Conservation (phyloP, 1,284 basidiomycete genomes). For the Sporisorium sorghi region DNA sequence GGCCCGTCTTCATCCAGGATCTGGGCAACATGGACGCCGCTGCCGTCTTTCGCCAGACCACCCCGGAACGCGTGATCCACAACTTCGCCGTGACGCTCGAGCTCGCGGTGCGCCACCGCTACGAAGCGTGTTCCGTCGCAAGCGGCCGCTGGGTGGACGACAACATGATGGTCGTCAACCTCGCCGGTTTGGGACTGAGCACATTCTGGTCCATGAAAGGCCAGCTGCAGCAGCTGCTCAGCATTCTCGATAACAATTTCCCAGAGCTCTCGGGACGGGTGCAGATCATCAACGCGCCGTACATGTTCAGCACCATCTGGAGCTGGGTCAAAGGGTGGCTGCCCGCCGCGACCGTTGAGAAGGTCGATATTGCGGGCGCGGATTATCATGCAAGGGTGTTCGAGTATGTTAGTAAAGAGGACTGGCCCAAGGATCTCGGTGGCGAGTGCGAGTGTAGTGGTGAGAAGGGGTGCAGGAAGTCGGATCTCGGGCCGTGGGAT, state of each 20-base stretch:
- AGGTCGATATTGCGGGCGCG: constrained; percentile 63
- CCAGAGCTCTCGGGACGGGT: constrained; percentile 65
- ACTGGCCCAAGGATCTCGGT: constrained; percentile 61
- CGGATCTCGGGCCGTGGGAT: constrained; percentile 62
- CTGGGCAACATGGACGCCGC: constrained; percentile 57
- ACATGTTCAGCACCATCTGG: constrained; percentile 65
- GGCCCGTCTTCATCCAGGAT: constrained; percentile 68
- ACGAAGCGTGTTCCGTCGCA: constrained; percentile 52
- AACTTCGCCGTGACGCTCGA: constrained; percentile 67
- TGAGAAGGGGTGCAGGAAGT: constrained; percentile 42
- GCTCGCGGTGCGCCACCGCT: constrained; percentile 59
- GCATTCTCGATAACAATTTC: constrained; percentile 64
- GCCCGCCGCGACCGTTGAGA: constrained; percentile 61
- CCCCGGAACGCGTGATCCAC: constrained; percentile 61
- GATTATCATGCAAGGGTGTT: constrained; percentile 53
- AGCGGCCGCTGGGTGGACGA: constrained; percentile 60
- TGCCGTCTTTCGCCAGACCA: constrained; percentile 53
- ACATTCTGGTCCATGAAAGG: constrained; percentile 67
- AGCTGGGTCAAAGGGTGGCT: constrained; percentile 66
- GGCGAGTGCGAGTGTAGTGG: constrained; percentile 58
- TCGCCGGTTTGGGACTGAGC: constrained; percentile 58
- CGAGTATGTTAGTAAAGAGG: constrained; percentile 53
- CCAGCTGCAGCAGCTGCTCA: constrained; percentile 62
- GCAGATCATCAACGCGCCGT: constrained; percentile 67
- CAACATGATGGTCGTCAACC: constrained; percentile 67